Percentiles rank a stretch among this genome's conserved stretches.
Conservation (phyloP, 2,329 filamentous ascomycete species). For the Hypoxylon sp. region DNA sequence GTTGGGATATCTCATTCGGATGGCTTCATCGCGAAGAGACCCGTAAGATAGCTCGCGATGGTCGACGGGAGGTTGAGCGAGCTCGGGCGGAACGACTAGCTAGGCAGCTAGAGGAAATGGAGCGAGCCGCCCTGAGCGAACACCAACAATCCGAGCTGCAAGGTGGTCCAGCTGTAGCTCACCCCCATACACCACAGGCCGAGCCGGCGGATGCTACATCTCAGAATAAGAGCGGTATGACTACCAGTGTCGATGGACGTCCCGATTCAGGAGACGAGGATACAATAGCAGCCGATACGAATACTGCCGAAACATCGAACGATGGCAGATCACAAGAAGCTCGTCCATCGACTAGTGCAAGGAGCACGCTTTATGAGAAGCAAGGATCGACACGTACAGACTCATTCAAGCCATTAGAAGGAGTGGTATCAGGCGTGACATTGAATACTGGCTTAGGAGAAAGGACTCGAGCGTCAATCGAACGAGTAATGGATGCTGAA, state of each 20-base stretch:
- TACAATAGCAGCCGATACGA: background rate
- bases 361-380: constrained; percentile 28
- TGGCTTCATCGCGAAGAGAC: constrained; percentile 76
- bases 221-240: background rate
- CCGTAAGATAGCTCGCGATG: constrained; percentile 71
- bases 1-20: constrained; percentile 75
- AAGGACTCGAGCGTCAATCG: constrained; percentile 14
- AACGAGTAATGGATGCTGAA: constrained; percentile 39
- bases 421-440: constrained; percentile 5
- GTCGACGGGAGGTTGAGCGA: constrained; percentile 64
- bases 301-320: background rate
- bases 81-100: constrained; percentile 58
- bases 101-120: constrained; percentile 54
- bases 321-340: constrained; percentile 10
- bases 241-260: constrained; percentile 1
- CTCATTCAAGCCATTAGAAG: constrained; percentile 22
- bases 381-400: constrained; percentile 15
- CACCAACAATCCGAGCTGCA: constrained; percentile 30
- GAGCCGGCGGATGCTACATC: background rate
- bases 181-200: background rate
- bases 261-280: background rate
- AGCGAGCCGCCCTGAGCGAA: constrained; percentile 12
- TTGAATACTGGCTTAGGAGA: constrained; percentile 35
- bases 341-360: constrained; percentile 21
- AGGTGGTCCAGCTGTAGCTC: background rate